A percentile compares a stretch with the other conserved stretches of the same genome.
Conservation (phyloP, 257 asterid genomes). For the Gentiana straminea region DNA sequence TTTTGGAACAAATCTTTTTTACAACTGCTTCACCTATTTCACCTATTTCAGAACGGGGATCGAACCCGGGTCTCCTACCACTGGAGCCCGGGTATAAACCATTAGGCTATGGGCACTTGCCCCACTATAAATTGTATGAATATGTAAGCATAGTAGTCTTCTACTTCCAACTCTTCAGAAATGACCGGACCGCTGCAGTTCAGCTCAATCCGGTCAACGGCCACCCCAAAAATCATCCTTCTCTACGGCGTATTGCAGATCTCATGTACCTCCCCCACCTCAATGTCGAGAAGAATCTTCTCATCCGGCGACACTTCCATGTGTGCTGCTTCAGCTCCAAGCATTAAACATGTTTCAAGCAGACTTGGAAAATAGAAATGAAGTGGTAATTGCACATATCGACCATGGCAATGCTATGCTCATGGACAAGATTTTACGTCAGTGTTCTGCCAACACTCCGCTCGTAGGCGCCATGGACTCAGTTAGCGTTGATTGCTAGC, state of each 20-base stretch:
- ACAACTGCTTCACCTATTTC: too few species aligned
- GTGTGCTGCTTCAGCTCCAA: constrained; percentile 22
- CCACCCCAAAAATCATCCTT: constrained; percentile 26
- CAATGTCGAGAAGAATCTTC: constrained; percentile 8
- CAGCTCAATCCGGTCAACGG: constrained; percentile 51
- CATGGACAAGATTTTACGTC: constrained; percentile 94
- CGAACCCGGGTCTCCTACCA: background rate
- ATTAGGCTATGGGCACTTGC: too few species aligned
- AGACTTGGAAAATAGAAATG: constrained; percentile 48
- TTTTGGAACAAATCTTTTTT: too few species aligned
- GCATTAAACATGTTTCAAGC: constrained; percentile 42
- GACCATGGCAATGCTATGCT: constrained; percentile 99
- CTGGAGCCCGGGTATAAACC: constrained; percentile 8
- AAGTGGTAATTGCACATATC: constrained; percentile 93
- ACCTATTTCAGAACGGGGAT: too few species aligned
- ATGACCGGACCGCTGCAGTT: constrained; percentile 63
- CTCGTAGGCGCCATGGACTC: constrained; percentile 94
- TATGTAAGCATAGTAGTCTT: background rate
- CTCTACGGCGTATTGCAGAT: constrained; percentile 12
- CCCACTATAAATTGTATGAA: constrained; percentile 1
- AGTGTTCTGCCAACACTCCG: constrained; percentile 93
- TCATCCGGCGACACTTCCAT: constrained; percentile 37
- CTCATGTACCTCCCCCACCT: constrained; percentile 20
- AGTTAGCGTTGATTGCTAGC: constrained; percentile 71
- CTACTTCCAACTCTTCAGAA: constrained; percentile 5